Base-by-base conservation (phyloP, 1,284 basidiomycete species). In the Clitocybe nebularis region DNA sequence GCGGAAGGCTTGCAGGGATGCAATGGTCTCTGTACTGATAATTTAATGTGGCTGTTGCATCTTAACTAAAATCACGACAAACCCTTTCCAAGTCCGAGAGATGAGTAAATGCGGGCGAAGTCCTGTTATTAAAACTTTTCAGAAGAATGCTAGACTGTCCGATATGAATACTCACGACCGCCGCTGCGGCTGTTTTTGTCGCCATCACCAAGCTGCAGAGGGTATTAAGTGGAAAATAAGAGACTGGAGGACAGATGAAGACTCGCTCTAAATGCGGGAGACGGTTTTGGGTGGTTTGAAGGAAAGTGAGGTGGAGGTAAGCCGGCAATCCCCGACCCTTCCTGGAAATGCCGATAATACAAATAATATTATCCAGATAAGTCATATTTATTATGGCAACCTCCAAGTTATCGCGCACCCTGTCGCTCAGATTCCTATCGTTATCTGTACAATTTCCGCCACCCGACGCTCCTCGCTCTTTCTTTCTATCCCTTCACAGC, bases 21-120 rank as follows among this genome's bases (percentile, higher is more conserved):
- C 73, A 57, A 95, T 75, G 56, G 93, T 94, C 72, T 95, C 91
- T 94, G 66, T 25, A 45, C 34, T 46, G 17, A 26, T 47, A 45
- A 35, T 20, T 34, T 47, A n/a, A 32, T n/a, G 21, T 28, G 34
- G 25, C 23, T 41, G 30, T 13, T 5, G 11, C 10, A 14, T 40
- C 36, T 16, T 17, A 28, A 7, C 17, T 22, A 30, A 24, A 13
- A 42, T 28, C 36, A 43, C 20, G 26, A 10, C 73, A 38, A 43
- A 91, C 92, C 89, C 77, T 93, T 94, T 65, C 89, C 91, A 56
- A 97, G 82, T 56, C 93, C 92, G 41, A 96, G 82, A 53, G 87
- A 84, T 48, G 83, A 75, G 71, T 94, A 93, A 63, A 97, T 83
- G 65, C 91, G 89, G 64, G 89, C 72, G 72, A 93, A 96, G 72